A percentile compares a stretch with the other conserved stretches of the same genome.
Conservation (phyloP, 352 stramenopile species). For the Phytophthora niederhauseri region DNA sequence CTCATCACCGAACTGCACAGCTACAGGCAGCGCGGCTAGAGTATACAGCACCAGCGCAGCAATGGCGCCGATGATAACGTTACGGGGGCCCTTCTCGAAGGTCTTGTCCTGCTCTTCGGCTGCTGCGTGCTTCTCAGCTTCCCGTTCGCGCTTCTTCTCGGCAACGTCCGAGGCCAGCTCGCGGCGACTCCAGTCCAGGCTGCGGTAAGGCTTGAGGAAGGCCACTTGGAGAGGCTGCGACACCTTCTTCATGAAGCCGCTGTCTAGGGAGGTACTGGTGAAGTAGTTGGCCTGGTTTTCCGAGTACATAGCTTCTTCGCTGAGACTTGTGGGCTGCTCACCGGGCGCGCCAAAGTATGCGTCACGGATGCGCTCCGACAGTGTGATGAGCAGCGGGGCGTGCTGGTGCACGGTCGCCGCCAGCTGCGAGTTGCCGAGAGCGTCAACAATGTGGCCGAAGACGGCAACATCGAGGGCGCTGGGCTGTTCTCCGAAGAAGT, state of each 20-base stretch:
- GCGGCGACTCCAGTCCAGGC: conserved; percentile 84
- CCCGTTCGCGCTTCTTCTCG: conserved; percentile 51
- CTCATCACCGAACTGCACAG: conserved; percentile 55
- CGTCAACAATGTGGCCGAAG: conserved; percentile 86
- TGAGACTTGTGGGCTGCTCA: conserved; percentile 47
- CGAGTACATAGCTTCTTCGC: conserved; percentile 52
- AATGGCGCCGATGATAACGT: conserved; percentile 81
- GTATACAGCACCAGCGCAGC: conserved; percentile 75
- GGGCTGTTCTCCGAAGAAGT: conserved; percentile 72
- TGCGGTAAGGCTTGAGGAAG: conserved; percentile 83
- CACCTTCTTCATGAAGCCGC: conserved; percentile 77
- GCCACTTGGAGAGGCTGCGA: conserved; percentile 55
- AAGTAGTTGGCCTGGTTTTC: conserved; percentile 86
- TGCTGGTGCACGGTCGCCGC: conserved; percentile 74
- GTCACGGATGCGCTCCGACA: conserved; percentile 76
- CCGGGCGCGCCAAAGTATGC: conserved; percentile 62
- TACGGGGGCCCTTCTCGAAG: conserved; percentile 81
- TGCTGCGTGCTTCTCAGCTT: conserved; percentile 24
- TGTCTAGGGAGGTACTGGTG: conserved; percentile 37
- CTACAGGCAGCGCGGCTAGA: conserved; percentile 64
- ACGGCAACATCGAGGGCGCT: conserved; percentile 81
- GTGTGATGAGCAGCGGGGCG: conserved; percentile 71
- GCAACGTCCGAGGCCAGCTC: conserved; percentile 62
- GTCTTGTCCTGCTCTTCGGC: conserved; percentile 36
- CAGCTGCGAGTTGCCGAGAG: conserved; percentile 76